Evolutionary conservation across 805 yeast genomes (phyloP), one percentile per base, ranked within the genome.

Genomic region (Dipodascus albidus): DNA sequence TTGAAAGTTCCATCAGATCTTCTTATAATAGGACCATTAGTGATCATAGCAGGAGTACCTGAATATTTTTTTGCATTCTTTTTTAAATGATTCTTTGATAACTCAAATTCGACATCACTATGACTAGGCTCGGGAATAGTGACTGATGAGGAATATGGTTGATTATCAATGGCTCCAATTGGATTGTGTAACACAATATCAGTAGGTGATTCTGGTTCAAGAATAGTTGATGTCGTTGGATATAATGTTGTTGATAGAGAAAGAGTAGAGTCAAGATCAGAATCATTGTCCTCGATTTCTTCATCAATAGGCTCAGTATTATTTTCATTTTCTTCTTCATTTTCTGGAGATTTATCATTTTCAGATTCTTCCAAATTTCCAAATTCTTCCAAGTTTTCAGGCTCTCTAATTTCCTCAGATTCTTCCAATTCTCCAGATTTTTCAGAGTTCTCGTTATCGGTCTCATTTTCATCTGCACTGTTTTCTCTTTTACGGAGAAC

Each of bases 261-360:
- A 47, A 20, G 4, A 35, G 17, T 2, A n/a, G 9, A 22, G 4
- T 53, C 52, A 19, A 15, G 22, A 20, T 54, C 35, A n/a, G n/a
- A n/a, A 21, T 14, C 27, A 8, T 42, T 35, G 3, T 50, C 53
- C 22, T 50, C 48, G 6, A 42, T 49, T 15, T 54, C 54, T 2
- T 42, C 55, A 17, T 52, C 55, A 8, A 50, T 47, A 9, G 51
- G 54, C 19, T 42, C 54, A 19, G 50, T 54, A 1, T 35, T 54
- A 3, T 52, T 51, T 47, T 54, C 52, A 38, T 48, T 24, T 17
- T 47, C 50, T 3, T 44, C 54, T 4, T 51, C 53, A 20, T 53
- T 54, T 24, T 50, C 33, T 9, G 47, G 44, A 21, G 27, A 27
- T 1, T 48, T 48, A n/a, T 54, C 56, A n/a, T 27, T 49, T 14